phyloP scores from a whole-genome alignment of 116 monocot genomes.

The Posidonia oceanica region DNA sequence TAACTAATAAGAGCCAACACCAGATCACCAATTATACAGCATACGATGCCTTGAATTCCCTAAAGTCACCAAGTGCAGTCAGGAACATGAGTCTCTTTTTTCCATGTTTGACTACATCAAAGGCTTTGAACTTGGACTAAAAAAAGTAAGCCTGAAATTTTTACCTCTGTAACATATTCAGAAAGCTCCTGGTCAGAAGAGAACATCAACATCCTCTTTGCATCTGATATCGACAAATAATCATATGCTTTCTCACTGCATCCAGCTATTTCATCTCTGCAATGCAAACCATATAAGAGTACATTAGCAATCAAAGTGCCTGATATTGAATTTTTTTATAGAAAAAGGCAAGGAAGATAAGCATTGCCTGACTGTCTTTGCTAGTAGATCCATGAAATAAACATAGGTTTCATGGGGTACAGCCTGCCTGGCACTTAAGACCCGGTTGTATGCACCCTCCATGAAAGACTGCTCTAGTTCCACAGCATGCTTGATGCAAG shows the following conservation, averaged over 20 bases:
- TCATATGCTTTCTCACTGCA: conserved; percentile 98
- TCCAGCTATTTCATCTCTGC: conserved; percentile 87
- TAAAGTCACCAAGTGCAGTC: background rate
- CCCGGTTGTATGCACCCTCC: conserved; percentile 96
- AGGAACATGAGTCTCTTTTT: background rate
- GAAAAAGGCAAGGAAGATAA: background rate
- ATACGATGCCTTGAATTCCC: background rate
- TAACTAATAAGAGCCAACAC: background rate
- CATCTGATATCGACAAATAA: conserved; percentile 53
- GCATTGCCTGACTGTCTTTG: conserved; percentile 83
- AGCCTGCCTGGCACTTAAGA: conserved; percentile 73
- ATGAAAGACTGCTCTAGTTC: conserved; percentile 96
- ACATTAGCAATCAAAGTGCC: background rate
- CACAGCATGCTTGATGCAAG: conserved; percentile 91
- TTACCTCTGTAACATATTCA: conserved; percentile 58
- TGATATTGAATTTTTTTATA: too few species aligned
- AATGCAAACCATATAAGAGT: background rate
- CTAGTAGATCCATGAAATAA: conserved; percentile 98
- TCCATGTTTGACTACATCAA: too few species aligned
- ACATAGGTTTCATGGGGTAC: conserved; percentile 96
- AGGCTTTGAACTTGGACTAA: too few species aligned
- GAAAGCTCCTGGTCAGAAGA: conserved; percentile 66
- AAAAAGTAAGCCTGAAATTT: too few species aligned
- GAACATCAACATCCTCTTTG: conserved; percentile 86
- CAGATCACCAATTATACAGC: background rate